Evolutionary conservation across 192 early-diverging fungal species (phyloP).

Genomic region (Chytriomyces sp.): DNA sequence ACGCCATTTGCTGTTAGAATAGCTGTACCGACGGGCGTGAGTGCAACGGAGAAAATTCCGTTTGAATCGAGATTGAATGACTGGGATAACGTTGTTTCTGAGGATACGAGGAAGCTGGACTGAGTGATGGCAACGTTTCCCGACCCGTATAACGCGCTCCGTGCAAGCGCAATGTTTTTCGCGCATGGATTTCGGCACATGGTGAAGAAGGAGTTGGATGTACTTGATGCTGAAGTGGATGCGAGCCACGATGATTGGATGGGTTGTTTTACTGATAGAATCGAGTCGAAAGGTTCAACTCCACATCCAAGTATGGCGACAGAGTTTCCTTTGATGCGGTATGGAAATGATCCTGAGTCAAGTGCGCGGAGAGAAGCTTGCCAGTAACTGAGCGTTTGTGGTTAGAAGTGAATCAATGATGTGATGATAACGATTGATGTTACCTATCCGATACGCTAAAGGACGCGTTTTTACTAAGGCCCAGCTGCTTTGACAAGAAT

Average conservation of each 20-base stretch:
- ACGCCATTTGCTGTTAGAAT: constrained; percentile 14
- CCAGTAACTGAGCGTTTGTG: constrained; percentile 12
- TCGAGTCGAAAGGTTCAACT: not conserved
- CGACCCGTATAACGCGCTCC: constrained; percentile 13
- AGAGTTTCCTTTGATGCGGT: constrained; percentile 10
- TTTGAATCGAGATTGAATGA: constrained; percentile 13
- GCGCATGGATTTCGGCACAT: constrained; percentile 5
- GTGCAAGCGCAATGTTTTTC: constrained; percentile 20
- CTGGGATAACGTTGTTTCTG: not conserved
- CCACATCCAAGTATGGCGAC: constrained; percentile 24
- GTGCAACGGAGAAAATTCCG: not conserved
- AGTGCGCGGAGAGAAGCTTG: not conserved
- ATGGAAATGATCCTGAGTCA: not conserved
- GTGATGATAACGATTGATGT: not conserved
- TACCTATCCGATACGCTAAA: not conserved
- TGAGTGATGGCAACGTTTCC: constrained; percentile 16
- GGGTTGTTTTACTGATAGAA: not conserved
- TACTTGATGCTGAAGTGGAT: not conserved
- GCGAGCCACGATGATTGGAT: not conserved
- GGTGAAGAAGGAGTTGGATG: not conserved
- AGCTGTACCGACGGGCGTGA: not conserved
- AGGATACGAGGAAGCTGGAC: not conserved
- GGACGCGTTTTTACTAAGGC: not conserved
- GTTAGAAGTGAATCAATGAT: not conserved
- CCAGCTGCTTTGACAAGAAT: not conserved